Evolutionary conservation across 2,329 filamentous ascomycete species (phyloP).

Genomic region (Talaromyces sp.): DNA sequence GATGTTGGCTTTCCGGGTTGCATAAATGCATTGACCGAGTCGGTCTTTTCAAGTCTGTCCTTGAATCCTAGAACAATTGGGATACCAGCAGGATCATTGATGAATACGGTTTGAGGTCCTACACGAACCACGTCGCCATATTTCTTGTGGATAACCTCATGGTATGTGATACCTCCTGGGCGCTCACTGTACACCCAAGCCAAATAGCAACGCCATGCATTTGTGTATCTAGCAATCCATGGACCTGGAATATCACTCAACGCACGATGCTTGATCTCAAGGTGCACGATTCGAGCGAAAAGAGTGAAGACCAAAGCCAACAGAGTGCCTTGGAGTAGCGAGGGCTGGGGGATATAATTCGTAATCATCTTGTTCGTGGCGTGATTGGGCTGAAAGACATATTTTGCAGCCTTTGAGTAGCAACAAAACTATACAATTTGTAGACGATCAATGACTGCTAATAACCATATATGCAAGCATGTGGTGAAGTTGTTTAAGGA

Average conservation of each 20-base stretch:
- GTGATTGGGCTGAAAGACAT: not conserved
- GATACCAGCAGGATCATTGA: slow-evolving; percentile 13
- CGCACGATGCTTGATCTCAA: slow-evolving; percentile 11
- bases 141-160: slow-evolving; percentile 12
- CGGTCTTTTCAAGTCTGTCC: slow-evolving; percentile 12
- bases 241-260: slow-evolving; percentile 5
- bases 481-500: not conserved
- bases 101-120: slow-evolving; percentile 10
- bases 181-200: slow-evolving; percentile 14
- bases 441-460: not conserved
- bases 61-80: slow-evolving; percentile 14
- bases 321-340: not conserved
- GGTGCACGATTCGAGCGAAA: not conserved
- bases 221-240: slow-evolving; percentile 8
- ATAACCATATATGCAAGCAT: not conserved
- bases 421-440: too few species aligned
- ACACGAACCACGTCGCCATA: slow-evolving; percentile 14
- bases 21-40: slow-evolving; percentile 13
- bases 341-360: not conserved
- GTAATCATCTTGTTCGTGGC: not conserved
- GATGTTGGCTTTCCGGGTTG: slow-evolving; percentile 13
- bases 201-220: slow-evolving; percentile 13
- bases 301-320: not conserved
- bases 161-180: slow-evolving; percentile 15
- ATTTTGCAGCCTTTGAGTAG: not conserved